Base-by-base conservation (phyloP, 1,284 basidiomycete genomes). In the Cutaneotrichosporon spelunceum region DNA sequence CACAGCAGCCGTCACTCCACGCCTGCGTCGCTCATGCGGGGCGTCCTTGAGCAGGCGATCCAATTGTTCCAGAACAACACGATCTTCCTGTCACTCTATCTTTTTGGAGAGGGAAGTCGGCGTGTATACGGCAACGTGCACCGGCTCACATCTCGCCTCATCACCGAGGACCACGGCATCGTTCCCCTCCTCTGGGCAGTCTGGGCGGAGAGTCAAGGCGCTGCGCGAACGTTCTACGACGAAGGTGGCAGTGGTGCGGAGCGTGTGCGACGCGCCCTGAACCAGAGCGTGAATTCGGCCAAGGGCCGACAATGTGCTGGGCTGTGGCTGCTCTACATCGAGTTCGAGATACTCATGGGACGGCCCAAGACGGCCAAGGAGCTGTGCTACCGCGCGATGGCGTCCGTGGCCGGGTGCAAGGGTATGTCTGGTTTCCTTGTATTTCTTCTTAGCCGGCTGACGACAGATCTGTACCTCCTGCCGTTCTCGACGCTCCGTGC, bases 281-380 rank as follows among this genome's bases (percentile, higher is more conserved):
- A 77, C 56, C 69, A 67, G 23, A 74, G 64, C 4, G 64, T 78
- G 52, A 72, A 70, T 26, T 69, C 73, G 23, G 26, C 16, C 16
- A 53, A 56, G 3, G 75, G 74, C 1, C 67, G 63, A 27, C 57
- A 64, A 24, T 76, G 64, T 0, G 67, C 72, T 1, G 61, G 69
- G 1, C 68, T 95, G 24, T 95, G 93, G 92, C 83, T 85, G 36
- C 78, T 92, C 16, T 89, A 85, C 67, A 83, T 94, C 66, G 89
- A 93, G 72, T 88, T 95, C 66, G 92, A 95, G 81, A 84, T 89
- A 39, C 83, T 84, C 54, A 82, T 83, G 54, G 85, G 84, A 1
- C 79, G 87, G 59, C 70, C 84, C 36, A 74, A 83, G 60, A 81
- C 82, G 33, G 93, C 90, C 5, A 94, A 94, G 77, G 84, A 84